Evolutionary conservation across 805 yeast species (phyloP), one percentile per base, ranked within the genome.

Genomic region (Candida easanensis): DNA sequence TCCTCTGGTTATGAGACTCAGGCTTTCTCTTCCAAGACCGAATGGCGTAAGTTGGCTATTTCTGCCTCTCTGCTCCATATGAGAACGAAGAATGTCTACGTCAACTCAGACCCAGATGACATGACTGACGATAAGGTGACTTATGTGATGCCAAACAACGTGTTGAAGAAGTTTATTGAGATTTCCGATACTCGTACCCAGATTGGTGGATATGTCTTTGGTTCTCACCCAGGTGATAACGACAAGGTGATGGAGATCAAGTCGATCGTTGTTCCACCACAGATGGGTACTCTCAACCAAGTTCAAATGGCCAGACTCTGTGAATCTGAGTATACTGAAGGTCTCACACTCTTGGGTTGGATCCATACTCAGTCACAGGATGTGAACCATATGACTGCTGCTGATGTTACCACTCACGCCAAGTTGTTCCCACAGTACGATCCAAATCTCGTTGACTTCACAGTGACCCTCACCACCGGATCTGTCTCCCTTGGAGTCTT

Each of bases 21-120:
- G 66, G 67, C 82, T 14, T 93, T 93, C 60, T 73, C 82, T 36
- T 87, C 97, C 1, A 82, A 80, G 60, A 80, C 89, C 27, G 96
- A 89, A 57, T 93, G 99, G 99, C 74, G 98, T 53, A 74, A 74
- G 41, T 68, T 95, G 31, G 97, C 97, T 0, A 78, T 93, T 38
- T 81, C 95, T 1, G 74, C 95, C 0, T 74, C 85, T 35, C 74
- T 79, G 51, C 68, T 93, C 36, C 83, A 84, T 54, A 64, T 84
- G 61, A 79, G 96, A 36, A 70, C 90, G 5, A 84, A 84, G 58
- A 79, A 87, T 48, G 78, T 85, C 31, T 88, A 82, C 52, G 80
- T 86, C 2, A 71, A 85, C 4, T 77, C 85, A 10, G 43, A 44
- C 21, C 18, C 43, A 2, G 88, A 82, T 22, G 86, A 81, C 38